phyloP scores from a whole-genome alignment of 2,329 filamentous ascomycete species.

The Phyllosticta paracitricarpa region DNA sequence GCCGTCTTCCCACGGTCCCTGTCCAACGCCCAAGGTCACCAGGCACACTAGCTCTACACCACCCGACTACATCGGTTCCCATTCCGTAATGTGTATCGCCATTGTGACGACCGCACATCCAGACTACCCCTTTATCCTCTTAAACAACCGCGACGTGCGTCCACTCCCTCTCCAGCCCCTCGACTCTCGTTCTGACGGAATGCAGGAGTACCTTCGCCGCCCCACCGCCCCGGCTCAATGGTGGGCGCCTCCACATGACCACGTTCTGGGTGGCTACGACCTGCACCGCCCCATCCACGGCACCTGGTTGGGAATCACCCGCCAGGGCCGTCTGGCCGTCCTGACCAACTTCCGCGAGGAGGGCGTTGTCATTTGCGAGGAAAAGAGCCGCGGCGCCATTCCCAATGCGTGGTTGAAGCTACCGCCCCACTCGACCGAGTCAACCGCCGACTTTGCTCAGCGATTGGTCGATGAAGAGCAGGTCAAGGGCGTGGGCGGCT shows the following conservation, averaged over 20 bases:
- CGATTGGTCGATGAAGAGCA: conserved; percentile 45
- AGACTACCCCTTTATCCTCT: conserved; percentile 39
- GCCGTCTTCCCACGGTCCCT: not conserved
- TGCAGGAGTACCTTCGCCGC: conserved; percentile 50
- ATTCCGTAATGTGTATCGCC: conserved; percentile 38
- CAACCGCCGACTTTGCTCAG: conserved; percentile 42
- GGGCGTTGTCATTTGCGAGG: conserved; percentile 30
- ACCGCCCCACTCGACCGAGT: conserved; percentile 27
- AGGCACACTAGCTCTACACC: not conserved
- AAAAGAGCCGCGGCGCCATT: conserved; percentile 48
- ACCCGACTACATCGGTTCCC: not conserved
- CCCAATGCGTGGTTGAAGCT: conserved; percentile 49
- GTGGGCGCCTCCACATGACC: conserved; percentile 43
- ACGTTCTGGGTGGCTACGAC: conserved; percentile 53
- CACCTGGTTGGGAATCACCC: conserved; percentile 56
- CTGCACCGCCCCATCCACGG: conserved; percentile 49
- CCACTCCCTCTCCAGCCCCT: not conserved
- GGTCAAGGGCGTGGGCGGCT: conserved; percentile 50
- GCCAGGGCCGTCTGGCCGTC: conserved; percentile 50
- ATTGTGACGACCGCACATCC: conserved; percentile 40
- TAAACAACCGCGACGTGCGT: conserved; percentile 40
- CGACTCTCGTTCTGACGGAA: not conserved
- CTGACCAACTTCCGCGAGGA: conserved; percentile 56
- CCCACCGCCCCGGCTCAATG: conserved; percentile 50
- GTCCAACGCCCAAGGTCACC: not conserved